Evolutionary conservation across 805 yeast genomes (phyloP), one percentile per base, ranked within the genome.

Genomic region (Clavispora carvajalis): DNA sequence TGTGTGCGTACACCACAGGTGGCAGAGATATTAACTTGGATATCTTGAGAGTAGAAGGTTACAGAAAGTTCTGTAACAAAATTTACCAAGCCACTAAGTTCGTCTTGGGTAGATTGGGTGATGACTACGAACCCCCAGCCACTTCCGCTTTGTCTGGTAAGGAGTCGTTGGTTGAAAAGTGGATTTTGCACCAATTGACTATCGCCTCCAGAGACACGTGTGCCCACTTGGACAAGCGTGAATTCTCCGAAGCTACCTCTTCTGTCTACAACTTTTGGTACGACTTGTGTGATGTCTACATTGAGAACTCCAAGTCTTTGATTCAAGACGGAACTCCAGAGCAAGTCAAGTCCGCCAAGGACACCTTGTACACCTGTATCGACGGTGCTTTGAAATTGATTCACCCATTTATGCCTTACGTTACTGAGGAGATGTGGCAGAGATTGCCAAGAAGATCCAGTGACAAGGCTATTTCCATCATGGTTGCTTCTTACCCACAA

Each of bases 401-500:
- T 53, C 98, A 91, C 62, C 99, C 99, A 62, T 93, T 88, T 74
- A 93, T 93, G 99, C 99, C 99, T 29, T 93, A 79, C 62, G 73
- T 93, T 52, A 83, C 98, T 36, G 99, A 93, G 68, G 99, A 93
- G 74, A 79, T 93, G 86, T 93, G 97, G 97, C 99, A 93, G 73
- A 86, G 98, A 68, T 72, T 93, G 58, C 98, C 98, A 55, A 83
- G 85, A 58, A 81, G 96, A 60, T 75, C 78, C 7, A 69, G 80
- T 39, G 96, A 86, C 55, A 65, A 67, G 17, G 71, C 88, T 21
- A 69, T 64, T 38, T 76, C 96, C 16, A 88, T 93, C 61, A 81
- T 80, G 38, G 78, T 79, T 59, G 95, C 96, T 31, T 53, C 72
- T 37, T 93, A 80, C 71, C 99, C 99, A 42, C 76, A 65, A 40